Base-by-base conservation (phyloP, 2,329 filamentous ascomycete genomes). In the Aquanectria penicillioides region DNA sequence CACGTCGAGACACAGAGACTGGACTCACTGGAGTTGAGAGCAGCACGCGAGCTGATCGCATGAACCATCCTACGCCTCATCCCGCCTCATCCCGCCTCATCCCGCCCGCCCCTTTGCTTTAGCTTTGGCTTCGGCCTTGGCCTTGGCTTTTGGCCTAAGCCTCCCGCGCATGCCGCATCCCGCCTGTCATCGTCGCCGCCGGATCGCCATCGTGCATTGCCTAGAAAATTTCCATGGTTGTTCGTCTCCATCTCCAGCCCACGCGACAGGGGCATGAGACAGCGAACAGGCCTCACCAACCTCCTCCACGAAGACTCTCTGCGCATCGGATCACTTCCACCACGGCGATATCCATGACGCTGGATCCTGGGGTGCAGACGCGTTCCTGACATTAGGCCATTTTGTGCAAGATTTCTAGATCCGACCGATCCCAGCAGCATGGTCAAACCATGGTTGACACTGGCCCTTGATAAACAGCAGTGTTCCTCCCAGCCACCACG, bases 11-110 rank as follows among this genome's bases (percentile, higher is more conserved):
- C n/a, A n/a, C n/a, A n/a, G n/a, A n/a, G n/a, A n/a, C n/a, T n/a
- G n/a, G n/a, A n/a, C n/a, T n/a, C n/a, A n/a, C n/a, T n/a, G n/a
- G n/a, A n/a, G n/a, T n/a, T n/a, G n/a, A n/a, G n/a, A n/a, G n/a
- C n/a, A 31, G 22, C 2, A 38, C 15, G 31, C 34, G 37, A 43
- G 4, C 20, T 37, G 15, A 25, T 29, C 28, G 40, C 49, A 53
- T 53, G 49, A 53, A 53, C 49, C 29, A 44, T 29, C 26, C 26
- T 29, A 20, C 36, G 38, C 38, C 38, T 43, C 23, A 43, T 28
- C 29, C n/a, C n/a, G 12, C 23, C 38, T 34, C 31, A 34, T 34
- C 31, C 31, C 7, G 31, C 31, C 9, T n/a, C 23, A 3, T 8
- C 22, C 38, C 9, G 11, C 25, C 13, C 11, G 6, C 23, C 15